A percentile compares a stretch with the other conserved stretches of the same genome.
phyloP scores from a whole-genome alignment of 345 rosid genomes.

The Hypericum perforatum region DNA sequence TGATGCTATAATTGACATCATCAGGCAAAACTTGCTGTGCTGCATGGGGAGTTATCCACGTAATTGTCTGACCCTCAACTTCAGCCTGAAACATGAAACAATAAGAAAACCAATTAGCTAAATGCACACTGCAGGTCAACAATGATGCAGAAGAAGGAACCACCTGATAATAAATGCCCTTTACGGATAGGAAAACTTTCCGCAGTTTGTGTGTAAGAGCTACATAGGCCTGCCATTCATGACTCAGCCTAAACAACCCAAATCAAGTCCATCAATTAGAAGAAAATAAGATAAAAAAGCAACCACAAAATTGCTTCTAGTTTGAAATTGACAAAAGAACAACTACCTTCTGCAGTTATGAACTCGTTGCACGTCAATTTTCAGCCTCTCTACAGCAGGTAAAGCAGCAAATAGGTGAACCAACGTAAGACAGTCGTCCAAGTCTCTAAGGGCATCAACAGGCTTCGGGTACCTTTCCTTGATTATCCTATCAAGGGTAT shows the following conservation, averaged over 20 bases:
- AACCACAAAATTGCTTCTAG: background rate
- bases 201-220: conserved; percentile 69
- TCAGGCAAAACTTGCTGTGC: conserved; percentile 89
- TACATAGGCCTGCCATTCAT: conserved; percentile 94
- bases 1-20: conserved; percentile 74
- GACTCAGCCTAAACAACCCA: conserved; percentile 54
- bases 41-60: conserved; percentile 91
- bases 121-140: background rate
- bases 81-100: conserved; percentile 51
- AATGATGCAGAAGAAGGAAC: background rate
- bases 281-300: background rate
- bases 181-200: conserved; percentile 79
- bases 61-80: conserved; percentile 87
- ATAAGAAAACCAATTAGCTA: conserved; percentile 10
- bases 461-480: conserved; percentile 84
- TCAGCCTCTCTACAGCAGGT: conserved; percentile 73
- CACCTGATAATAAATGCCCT: conserved; percentile 98
- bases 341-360: conserved; percentile 78
- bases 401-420: conserved; percentile 90
- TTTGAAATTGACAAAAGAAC: background rate
- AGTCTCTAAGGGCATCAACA: conserved; percentile 80
- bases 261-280: background rate
- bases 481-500: conserved; percentile 58
- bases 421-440: conserved; percentile 91
- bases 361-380: conserved; percentile 59